Evolutionary conservation across 176 grass and related monocot species (phyloP), one percentile per base, ranked within the genome.

Genomic region (Oryza australiensis): DNA sequence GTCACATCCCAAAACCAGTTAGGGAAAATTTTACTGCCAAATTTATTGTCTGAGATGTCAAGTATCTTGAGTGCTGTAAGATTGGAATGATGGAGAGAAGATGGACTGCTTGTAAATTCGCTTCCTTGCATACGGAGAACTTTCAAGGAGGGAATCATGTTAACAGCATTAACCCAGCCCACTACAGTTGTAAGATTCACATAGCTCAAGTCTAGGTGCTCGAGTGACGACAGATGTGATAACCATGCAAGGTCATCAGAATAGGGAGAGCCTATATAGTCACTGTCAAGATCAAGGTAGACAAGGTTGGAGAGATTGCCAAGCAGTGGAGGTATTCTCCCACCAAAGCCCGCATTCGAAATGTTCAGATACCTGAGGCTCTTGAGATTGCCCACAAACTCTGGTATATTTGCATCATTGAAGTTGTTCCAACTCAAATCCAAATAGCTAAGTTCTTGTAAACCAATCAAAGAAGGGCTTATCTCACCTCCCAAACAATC

Each of bases 241-340:
- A 90, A 2, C 88, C 88, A 90, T 9, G 53, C 35, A 38, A 68
- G 26, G 26, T 86, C 41, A 0, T 1, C 11, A 0, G 15, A 33
- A 6, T 53, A 51, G 4, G 41, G 1, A 6, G 30, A 22, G 0
- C 5, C 32, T 14, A 0, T 28, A 3, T 22, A 32, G 12, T 32
- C 18, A 34, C 42, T 30, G 6, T 38, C 9, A n/a, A 89, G 68
- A 60, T 72, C 77, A 68, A 89, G 63, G 63, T 53, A 75, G 6
- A 3, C 13, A 20, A 89, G 12, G 5, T 71, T 62, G 3, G 82
- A 81, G 63, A 89, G 73, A 41, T 85, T 89, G 20, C 76, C 69
- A 12, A 80, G 45, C 7, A 49, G 55, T 0, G 66, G 87, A n/a
- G 82, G 82, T 71, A 85, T 65, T 1, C 15, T 62, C 14, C 82